Evolutionary conservation across 495 filamentous ascomycete genomes (phyloP).

Genomic region (Niebla homalea): DNA sequence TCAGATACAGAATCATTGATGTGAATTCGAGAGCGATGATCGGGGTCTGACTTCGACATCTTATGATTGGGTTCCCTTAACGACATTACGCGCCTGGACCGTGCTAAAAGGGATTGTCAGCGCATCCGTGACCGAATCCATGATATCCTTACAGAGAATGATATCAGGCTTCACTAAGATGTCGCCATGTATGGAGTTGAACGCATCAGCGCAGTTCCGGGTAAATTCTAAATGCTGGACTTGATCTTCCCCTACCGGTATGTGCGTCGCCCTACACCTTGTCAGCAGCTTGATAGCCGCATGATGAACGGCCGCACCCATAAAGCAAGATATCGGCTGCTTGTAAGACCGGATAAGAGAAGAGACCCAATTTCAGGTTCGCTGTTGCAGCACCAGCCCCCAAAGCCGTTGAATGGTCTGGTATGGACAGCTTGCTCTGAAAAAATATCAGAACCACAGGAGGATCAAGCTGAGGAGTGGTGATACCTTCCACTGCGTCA

Average conservation of each 20-base stretch:
- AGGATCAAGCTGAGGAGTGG: neutral
- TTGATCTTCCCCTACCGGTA: constrained; percentile 92
- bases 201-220: constrained; percentile 66
- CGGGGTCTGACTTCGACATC: constrained; percentile 81
- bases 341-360: constrained; percentile 92
- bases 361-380: constrained; percentile 73
- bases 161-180: constrained; percentile 59
- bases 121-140: neutral
- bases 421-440: constrained; percentile 56
- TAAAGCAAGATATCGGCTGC: constrained; percentile 90
- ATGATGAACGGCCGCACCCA: constrained; percentile 32
- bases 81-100: constrained; percentile 79
- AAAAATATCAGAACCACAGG: constrained; percentile 4
- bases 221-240: constrained; percentile 87
- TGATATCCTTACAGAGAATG: constrained; percentile 48
- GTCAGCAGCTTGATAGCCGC: constrained; percentile 8
- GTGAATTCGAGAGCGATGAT: constrained; percentile 61
- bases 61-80: constrained; percentile 61
- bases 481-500: constrained; percentile 96
- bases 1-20: constrained; percentile 52
- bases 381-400: constrained; percentile 34
- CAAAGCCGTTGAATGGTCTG: constrained; percentile 39
- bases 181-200: constrained; percentile 58
- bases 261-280: constrained; percentile 61
- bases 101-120: constrained; percentile 31